Conservation (phyloP, 129 eudicot genomes). For the Artemisia argyi region DNA sequence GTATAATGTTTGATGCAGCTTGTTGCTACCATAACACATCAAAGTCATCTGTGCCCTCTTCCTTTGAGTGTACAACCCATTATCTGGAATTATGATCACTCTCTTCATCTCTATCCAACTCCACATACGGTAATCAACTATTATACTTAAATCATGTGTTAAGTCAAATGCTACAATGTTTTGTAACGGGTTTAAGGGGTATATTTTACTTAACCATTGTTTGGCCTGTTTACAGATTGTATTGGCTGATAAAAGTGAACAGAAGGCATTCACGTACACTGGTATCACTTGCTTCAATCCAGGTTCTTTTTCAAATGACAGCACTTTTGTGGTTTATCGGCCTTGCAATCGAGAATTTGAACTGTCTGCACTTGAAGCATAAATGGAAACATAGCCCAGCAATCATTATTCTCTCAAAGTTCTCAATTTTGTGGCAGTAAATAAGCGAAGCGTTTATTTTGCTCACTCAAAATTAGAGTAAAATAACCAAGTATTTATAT, state of each 20-base stretch:
- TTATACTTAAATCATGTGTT: neutral
- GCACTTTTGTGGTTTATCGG: slow-evolving; percentile 80
- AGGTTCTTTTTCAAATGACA: slow-evolving; percentile 86
- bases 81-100: slow-evolving; percentile 87
- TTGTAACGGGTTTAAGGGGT: too few species aligned
- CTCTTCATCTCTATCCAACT: slow-evolving; percentile 92
- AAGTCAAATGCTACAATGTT: neutral
- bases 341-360: slow-evolving; percentile 86
- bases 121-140: slow-evolving; percentile 70
- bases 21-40: slow-evolving; percentile 96
- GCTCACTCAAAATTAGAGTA: slow-evolving; percentile 13
- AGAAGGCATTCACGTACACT: slow-evolving; percentile 73
- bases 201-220: neutral
- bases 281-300: slow-evolving; percentile 94
- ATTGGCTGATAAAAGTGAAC: slow-evolving; percentile 88
- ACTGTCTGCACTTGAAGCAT: slow-evolving; percentile 55
- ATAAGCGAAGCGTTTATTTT: neutral
- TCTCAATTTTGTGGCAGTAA: slow-evolving; percentile 10
- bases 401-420: neutral
- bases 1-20: slow-evolving; percentile 56
- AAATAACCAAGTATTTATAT: neutral
- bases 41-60: slow-evolving; percentile 95
- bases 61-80: slow-evolving; percentile 85
- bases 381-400: neutral
- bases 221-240: slow-evolving; percentile 62